phyloP scores from a whole-genome alignment of 805 yeast genomes.

The Yamadazyma sp. region DNA sequence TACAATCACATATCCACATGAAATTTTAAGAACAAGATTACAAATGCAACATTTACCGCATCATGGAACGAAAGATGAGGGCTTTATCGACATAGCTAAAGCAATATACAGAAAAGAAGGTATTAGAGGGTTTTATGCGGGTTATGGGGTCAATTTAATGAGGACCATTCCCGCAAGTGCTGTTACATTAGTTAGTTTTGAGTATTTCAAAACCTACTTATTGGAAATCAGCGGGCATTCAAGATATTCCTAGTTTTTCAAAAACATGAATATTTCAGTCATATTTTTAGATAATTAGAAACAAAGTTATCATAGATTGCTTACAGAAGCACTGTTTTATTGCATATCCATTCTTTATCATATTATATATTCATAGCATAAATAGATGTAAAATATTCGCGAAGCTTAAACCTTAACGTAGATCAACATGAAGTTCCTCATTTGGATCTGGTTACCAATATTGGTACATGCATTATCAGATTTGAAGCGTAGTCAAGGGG shows the following conservation, averaged over 20 bases:
- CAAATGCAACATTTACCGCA: slow-evolving; percentile 53
- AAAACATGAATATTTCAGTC: no score
- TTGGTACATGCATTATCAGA: no score
- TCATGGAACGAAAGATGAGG: slow-evolving; percentile 10
- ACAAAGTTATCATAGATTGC: no score
- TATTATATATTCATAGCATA: not conserved
- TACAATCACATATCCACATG: slow-evolving; percentile 91
- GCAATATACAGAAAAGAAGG: slow-evolving; percentile 66
- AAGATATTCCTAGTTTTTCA: not conserved
- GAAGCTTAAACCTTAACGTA: no score
- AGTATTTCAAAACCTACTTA: slow-evolving; percentile 63
- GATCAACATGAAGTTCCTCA: no score
- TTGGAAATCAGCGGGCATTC: slow-evolving; percentile 20
- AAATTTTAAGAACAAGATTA: slow-evolving; percentile 85
- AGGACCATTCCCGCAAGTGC: slow-evolving; percentile 95
- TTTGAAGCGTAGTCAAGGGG: no score
- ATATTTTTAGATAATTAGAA: no score
- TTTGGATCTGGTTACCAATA: no score
- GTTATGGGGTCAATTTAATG: slow-evolving; percentile 78
- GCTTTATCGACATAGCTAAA: slow-evolving; percentile 9
- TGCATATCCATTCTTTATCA: not conserved
- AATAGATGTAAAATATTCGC: no score
- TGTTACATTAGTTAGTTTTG: slow-evolving; percentile 91
- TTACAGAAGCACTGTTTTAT: no score
- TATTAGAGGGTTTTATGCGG: slow-evolving; percentile 79